Evolutionary conservation across 148 eudicot genomes (phyloP).

Genomic region (Persicaria tinctoria): DNA sequence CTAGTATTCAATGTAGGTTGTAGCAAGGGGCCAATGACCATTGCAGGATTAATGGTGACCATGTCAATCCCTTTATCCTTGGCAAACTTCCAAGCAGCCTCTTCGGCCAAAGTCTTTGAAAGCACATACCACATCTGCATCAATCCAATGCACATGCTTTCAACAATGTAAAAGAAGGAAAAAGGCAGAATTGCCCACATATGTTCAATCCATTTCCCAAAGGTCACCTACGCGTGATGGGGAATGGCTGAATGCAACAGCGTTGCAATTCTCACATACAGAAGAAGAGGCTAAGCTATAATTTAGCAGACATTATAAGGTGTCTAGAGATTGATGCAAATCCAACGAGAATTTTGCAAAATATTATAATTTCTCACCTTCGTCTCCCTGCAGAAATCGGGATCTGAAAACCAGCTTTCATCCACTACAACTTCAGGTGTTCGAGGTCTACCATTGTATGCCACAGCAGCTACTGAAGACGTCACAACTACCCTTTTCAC

Average conservation of each 20-base stretch:
- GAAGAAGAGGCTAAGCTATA: neutral
- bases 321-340: neutral
- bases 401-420: conserved; percentile 37
- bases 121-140: conserved; percentile 19
- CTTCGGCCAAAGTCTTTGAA: conserved; percentile 21
- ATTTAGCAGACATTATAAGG: neutral
- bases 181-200: too few species aligned
- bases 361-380: neutral
- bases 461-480: conserved; percentile 34
- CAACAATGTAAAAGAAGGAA: too few species aligned
- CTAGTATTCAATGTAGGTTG: conserved; percentile 55
- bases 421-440: conserved; percentile 33
- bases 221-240: too few species aligned
- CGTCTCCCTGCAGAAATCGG: conserved; percentile 3
- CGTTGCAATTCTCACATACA: neutral
- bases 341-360: neutral
- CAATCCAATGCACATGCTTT: neutral
- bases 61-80: conserved; percentile 10
- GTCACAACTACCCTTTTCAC: conserved; percentile 35
- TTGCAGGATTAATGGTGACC: conserved; percentile 26
- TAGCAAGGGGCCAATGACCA: conserved; percentile 41
- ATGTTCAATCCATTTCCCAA: too few species aligned
- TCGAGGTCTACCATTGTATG: conserved; percentile 18
- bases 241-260: neutral
- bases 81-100: conserved; percentile 18